Conservation (phyloP, 2,329 filamentous ascomycete genomes). For the Xylaria sp. region DNA sequence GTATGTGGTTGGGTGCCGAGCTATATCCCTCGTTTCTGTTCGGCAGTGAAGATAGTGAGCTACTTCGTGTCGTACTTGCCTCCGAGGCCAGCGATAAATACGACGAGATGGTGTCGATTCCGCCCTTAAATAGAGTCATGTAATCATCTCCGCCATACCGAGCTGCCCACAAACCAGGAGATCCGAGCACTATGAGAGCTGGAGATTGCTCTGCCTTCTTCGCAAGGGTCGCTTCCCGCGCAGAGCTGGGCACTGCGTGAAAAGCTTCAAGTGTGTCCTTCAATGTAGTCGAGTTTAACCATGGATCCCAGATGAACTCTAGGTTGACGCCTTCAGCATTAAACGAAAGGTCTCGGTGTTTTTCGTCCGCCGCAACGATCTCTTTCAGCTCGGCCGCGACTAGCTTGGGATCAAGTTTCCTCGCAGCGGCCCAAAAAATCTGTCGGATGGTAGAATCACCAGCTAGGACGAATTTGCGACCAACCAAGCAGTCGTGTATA, state of each 20-base stretch:
- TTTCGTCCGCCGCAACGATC: slow-evolving; percentile 49
- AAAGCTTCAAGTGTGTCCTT: slow-evolving; percentile 56
- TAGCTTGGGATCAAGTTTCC: slow-evolving; percentile 57
- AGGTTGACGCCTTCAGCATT: slow-evolving; percentile 59
- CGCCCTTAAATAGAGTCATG: slow-evolving; percentile 57
- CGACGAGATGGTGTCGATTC: slow-evolving; percentile 58
- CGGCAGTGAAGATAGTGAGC: slow-evolving; percentile 37
- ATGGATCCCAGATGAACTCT: slow-evolving; percentile 72
- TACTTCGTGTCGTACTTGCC: slow-evolving; percentile 28
- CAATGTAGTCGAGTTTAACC: slow-evolving; percentile 62
- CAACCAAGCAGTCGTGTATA: slow-evolving; percentile 63
- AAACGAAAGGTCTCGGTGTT: slow-evolving; percentile 60
- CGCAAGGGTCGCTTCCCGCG: slow-evolving; percentile 35
- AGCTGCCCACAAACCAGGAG: slow-evolving; percentile 66
- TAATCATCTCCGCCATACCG: slow-evolving; percentile 60
- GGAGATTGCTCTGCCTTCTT: slow-evolving; percentile 50
- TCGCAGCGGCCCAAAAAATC: slow-evolving; percentile 68
- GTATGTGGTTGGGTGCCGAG: slow-evolving; percentile 47
- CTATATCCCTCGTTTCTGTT: slow-evolving; percentile 27
- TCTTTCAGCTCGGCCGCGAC: slow-evolving; percentile 52
- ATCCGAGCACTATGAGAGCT: slow-evolving; percentile 63
- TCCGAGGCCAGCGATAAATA: slow-evolving; percentile 48
- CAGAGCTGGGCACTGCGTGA: slow-evolving; percentile 38
- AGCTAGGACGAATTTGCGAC: slow-evolving; percentile 66
- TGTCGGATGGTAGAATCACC: slow-evolving; percentile 71